Evolutionary conservation across 2,329 filamentous ascomycete genomes (phyloP).

Genomic region (Tolypocladium inflatum): DNA sequence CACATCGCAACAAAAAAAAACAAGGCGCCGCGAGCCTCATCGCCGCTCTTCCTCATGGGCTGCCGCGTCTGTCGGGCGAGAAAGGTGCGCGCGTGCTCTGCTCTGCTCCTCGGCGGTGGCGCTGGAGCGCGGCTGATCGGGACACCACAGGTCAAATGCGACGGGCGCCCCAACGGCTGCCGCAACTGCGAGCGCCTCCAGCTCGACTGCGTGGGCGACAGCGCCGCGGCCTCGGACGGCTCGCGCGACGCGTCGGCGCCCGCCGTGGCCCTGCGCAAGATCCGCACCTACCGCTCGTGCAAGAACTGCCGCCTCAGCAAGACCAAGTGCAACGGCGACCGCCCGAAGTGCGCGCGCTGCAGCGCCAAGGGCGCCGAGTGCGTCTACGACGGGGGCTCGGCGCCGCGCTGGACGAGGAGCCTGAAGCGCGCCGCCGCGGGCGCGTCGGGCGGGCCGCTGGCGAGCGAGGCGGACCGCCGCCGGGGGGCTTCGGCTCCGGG

Average conservation of each 20-base stretch:
- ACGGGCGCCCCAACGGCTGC: conserved; percentile 30
- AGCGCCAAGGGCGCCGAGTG: conserved; percentile 22
- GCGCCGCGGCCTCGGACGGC: conserved; percentile 13
- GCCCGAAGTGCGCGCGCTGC: conserved; percentile 28
- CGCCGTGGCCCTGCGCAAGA: conserved; percentile 24
- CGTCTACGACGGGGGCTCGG: conserved; percentile 27
- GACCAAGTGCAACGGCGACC: conserved; percentile 32
- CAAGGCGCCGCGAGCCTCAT: not conserved
- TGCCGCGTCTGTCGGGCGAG: conserved; percentile 30
- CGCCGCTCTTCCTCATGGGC: conserved; percentile 19
- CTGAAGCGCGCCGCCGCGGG: conserved; percentile 12
- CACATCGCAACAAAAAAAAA: too few relatives aligned
- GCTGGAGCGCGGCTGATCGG: not conserved
- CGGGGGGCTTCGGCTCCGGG: too few relatives aligned
- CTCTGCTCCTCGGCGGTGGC: not conserved
- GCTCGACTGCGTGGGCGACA: conserved; percentile 28
- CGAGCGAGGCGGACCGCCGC: not conserved
- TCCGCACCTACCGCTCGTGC: conserved; percentile 30
- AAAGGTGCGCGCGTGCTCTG: conserved; percentile 18
- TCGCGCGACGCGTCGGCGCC: conserved; percentile 15
- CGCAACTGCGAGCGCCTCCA: conserved; percentile 32
- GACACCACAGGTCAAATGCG: conserved; percentile 27
- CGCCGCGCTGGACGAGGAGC: conserved; percentile 26
- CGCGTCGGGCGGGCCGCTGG: not conserved
- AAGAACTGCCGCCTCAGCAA: conserved; percentile 29